Base-by-base conservation (phyloP, 768 basidiomycete species). In the Tubosaeta sp. region DNA sequence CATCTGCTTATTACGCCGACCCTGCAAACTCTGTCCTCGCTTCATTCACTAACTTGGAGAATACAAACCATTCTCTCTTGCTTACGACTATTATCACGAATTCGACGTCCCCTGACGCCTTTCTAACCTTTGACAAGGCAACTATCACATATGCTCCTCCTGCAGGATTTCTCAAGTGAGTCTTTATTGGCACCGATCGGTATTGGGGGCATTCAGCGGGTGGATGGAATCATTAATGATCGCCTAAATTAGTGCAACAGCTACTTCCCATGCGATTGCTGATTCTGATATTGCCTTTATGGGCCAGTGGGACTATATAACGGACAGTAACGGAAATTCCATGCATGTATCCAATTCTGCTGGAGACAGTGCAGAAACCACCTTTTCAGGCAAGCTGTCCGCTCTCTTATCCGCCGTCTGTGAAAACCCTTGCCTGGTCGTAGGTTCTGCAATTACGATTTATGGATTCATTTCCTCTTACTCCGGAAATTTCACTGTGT, bases 401-500 rank as follows among this genome's bases (percentile, higher is more conserved):
- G 29, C 46, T 49, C 41, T 13, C 19, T 46, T 34, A 26, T 52
- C 32, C 12, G 26, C 38, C 3, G 16, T 11, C 48, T 12, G 26
- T 50, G 25, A 19, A 48, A 43, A 33, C 58, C 35, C 35, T 33
- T 25, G 33, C 27, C 47, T 50, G 55, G 17, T 33, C 17, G 19
- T 51, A 88, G 88, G 88, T 29, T 77, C 80, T 10, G 76, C 86
- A 12, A 72, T 91, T 45, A 68, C 77, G 1, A 63, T 91, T 22
- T 74, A 68, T 43, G 89, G 89, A 9, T 73, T 75, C 37, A 83
- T 80, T 16, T 84, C 81, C 32, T 79, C 79, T 4, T 64, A 67
- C 26, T 76, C 80, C 3, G 86, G 86, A 48, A 72, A 71, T 38
- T 91, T 81, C 61, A 74, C 80, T 33, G 80, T 87, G 49, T 73